These are phyloP conservation scores for Ganoderma lucidum DNA, from an alignment of 1,284 basidiomycete species.

Conservation along the genomic window DNA sequence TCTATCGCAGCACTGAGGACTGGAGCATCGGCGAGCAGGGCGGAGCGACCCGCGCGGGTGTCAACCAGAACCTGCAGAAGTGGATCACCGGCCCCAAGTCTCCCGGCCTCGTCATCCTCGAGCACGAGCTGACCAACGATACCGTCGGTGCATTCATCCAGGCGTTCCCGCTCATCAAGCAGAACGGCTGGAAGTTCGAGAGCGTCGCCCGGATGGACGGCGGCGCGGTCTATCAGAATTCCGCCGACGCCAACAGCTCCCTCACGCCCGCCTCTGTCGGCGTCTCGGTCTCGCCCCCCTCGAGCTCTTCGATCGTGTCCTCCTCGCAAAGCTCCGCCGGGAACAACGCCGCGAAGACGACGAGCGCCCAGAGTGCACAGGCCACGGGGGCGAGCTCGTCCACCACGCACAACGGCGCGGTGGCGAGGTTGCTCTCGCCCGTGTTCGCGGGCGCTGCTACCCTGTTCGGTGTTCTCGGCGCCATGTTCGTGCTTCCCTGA, in stretches of 20 bases:
- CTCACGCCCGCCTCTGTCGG: constrained; percentile 32
- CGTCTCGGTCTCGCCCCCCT: constrained; percentile 14
- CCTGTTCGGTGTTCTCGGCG: constrained; percentile 25
- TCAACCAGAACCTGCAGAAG: constrained; percentile 55
- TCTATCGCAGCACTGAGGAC: constrained; percentile 64
- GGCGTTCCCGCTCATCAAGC: constrained; percentile 68
- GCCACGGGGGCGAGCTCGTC: constrained; percentile 11
- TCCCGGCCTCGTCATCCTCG: constrained; percentile 82
- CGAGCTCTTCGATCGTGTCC: constrained; percentile 12
- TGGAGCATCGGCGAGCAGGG: constrained; percentile 61
- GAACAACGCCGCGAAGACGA: constrained; percentile 7
- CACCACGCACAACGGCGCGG: constrained; percentile 27
- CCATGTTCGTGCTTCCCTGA: constrained; percentile 29
- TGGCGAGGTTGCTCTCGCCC: constrained; percentile 9
- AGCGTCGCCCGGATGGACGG: constrained; percentile 62
- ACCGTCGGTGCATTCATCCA: constrained; percentile 76
- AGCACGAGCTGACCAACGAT: constrained; percentile 79
- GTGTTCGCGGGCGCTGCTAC: constrained; percentile 25
- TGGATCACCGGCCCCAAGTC: constrained; percentile 72
- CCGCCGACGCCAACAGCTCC: constrained; percentile 23
- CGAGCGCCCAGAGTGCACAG: constrained; percentile 11
- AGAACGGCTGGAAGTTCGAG: constrained; percentile 71
- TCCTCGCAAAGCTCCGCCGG: constrained; percentile 2
- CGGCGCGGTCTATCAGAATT: constrained; percentile 63
- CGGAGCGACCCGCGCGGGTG: constrained; percentile 51